Conservation (phyloP, 2,329 filamentous ascomycete species). For the Aureobasidium leucospermi region DNA sequence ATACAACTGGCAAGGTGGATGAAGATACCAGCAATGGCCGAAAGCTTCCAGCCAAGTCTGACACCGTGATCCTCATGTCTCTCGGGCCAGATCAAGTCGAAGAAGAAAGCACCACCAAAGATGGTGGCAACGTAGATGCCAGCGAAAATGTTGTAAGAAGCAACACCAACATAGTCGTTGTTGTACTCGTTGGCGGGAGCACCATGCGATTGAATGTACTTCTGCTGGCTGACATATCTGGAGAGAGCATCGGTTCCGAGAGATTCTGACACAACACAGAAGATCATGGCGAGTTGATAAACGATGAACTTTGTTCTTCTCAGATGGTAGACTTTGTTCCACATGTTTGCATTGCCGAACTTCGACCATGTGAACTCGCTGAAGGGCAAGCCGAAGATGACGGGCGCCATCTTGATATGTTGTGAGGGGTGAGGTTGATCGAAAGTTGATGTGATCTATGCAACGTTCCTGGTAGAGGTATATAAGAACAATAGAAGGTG, state of each 20-base stretch:
- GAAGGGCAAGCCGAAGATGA: slow-evolving; percentile 53
- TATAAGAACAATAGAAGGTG: background rate
- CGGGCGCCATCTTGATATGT: slow-evolving; percentile 26
- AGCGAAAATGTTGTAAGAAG: slow-evolving; percentile 52
- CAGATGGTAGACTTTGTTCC: slow-evolving; percentile 44
- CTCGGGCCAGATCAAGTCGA: slow-evolving; percentile 55
- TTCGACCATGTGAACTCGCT: slow-evolving; percentile 52
- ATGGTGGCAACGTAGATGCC: slow-evolving; percentile 51
- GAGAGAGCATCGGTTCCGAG: slow-evolving; percentile 49
- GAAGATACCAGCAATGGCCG: slow-evolving; percentile 41
- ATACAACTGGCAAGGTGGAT: slow-evolving; percentile 43
- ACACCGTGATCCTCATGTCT: slow-evolving; percentile 43
- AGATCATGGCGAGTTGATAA: slow-evolving; percentile 53
- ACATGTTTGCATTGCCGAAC: slow-evolving; percentile 53
- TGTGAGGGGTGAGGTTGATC: background rate
- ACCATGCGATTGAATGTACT: slow-evolving; percentile 36
- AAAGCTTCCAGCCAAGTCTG: slow-evolving; percentile 48
- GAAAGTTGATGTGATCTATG: background rate
- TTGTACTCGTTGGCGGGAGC: slow-evolving; percentile 39
- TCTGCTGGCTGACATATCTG: slow-evolving; percentile 51
- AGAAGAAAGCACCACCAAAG: slow-evolving; percentile 54
- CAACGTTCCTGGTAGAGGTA: background rate
- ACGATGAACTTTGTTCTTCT: slow-evolving; percentile 53
- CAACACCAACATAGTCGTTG: slow-evolving; percentile 49
- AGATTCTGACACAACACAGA: slow-evolving; percentile 50